These are phyloP conservation scores for Poa pratensis DNA, from an alignment of 176 grass and related monocot genomes.

Conservation along the genomic window DNA sequence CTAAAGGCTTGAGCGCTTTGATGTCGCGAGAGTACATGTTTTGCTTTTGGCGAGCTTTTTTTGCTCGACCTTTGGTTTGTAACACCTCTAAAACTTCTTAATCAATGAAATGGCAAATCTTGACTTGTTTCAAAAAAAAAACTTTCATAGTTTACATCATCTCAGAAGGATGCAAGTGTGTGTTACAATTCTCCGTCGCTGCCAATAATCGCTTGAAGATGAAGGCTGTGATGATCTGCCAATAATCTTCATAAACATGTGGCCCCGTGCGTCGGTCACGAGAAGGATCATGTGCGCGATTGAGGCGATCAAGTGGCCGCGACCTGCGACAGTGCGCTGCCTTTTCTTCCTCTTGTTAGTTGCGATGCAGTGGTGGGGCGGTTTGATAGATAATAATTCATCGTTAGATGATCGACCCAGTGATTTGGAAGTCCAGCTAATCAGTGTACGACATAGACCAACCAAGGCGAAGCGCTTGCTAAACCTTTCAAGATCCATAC, in stretches of 20 bases:
- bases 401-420: background rate
- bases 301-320: background rate
- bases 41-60: too few relatives aligned
- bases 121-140: too few relatives aligned
- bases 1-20: too few relatives aligned
- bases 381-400: background rate
- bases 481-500: too few relatives aligned
- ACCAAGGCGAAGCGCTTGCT: background rate
- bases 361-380: background rate
- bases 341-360: background rate
- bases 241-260: too few relatives aligned
- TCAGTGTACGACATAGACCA: background rate
- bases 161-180: slow-evolving; percentile 6
- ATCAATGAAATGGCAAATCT: too few relatives aligned
- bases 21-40: too few relatives aligned
- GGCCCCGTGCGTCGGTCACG: background rate
- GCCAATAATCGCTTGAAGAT: slow-evolving; percentile 5
- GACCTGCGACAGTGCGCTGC: background rate
- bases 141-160: background rate
- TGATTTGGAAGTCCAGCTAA: background rate
- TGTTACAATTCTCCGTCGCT: slow-evolving; percentile 29
- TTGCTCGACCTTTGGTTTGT: too few relatives aligned
- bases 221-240: background rate
- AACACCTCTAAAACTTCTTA: too few relatives aligned
- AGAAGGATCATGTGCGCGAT: background rate